Evolutionary conservation across 148 eudicot genomes (phyloP), one percentile per base, ranked within the genome.

Genomic region (Pharnaceum exiguum): DNA sequence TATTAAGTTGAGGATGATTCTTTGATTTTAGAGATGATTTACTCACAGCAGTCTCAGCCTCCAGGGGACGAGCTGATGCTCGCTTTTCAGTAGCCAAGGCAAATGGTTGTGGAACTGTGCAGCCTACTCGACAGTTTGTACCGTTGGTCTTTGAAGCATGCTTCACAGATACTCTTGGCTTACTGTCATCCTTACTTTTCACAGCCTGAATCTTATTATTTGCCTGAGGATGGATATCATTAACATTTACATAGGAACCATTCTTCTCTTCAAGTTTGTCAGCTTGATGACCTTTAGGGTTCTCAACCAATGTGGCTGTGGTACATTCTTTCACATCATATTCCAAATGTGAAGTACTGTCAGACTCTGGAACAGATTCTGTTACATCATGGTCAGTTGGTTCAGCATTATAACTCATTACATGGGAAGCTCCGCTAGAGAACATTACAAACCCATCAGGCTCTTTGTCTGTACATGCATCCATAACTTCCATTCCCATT

Each of bases 31-130:
- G 46, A 15, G 73, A 47, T 32, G 72, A 25, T 66, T 71, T 82
- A 58, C 51, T 64, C 50, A 46, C 67, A 67, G 61, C 56, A 77
- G 73, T 55, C 48, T 82, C 86, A 52, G 38, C 40, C 46, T 77
- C 85, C 60, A 49, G 40, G 68, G 82, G 76, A 15, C 84, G 97
- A 72, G 61, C 49, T 16, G 74, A 75, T 37, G 94, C 94, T 31
- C 96, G 87, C 66, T 75, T 85, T 69, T 85, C 96, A 62, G 96
- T 89, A 58, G 97, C 90, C 73, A 90, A 71, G 72, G 90, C 76
- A 86, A 90, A 85, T 51, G 94, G 96, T 53, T 77, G 89, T 0
- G 96, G 94, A 68, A 85, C 72, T 46, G 96, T 89, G 80, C 81
- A 77, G 45, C 77, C 77, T n/a, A 57, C 58, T 50, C 79, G 79